Base-by-base conservation (phyloP, 2,329 filamentous ascomycete species). In the Colletotrichum tamarilloi region DNA sequence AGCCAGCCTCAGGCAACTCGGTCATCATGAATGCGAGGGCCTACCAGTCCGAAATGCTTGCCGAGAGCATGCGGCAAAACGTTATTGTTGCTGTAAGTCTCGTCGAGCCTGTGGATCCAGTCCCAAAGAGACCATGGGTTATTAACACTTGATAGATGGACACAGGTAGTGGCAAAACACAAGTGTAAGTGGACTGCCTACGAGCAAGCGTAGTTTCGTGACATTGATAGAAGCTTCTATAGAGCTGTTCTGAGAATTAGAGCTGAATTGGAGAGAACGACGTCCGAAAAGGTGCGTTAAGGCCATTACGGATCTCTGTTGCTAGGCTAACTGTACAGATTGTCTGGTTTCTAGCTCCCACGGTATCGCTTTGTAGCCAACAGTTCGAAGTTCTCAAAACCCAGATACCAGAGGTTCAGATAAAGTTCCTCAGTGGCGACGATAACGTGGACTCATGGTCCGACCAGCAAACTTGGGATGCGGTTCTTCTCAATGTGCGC, bases 31-130 rank as follows among this genome's bases (percentile, higher is more conserved):
- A 82, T 69, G 80, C 88, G 22, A 84, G 93, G 59, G 89, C 88
- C 1, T 96, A 95, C 77, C 93, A 96, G 81, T 79, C 89, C 24
- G 94, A 95, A 82, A 95, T 96, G 93, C 86, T 94, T 66, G 87
- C 92, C 72, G 87, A 89, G 77, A 94, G 92, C 77, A 84, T 94
- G 77, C 87, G 88, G 73, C 84, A 87, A 59, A 95, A 95, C 79
- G 89, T 92, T 38, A 94, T 95, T 76, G 90, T 95, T 66, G 90
- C 90, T 30, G 92, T 94, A 84, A 74, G 86, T 81, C 12, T 30
- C 30, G 24, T 24, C 38, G 12, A 22, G 6, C 19, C 52, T 42
- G 52, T 24, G 5, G 12, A 30, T 3, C 26, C 7, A 42, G 9
- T 19, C 22, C 16, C 7, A 8, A 12, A 57, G 26, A 32, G 24